Percentiles rank a stretch among this genome's conserved stretches.
phyloP scores from a whole-genome alignment of 1,284 basidiomycete genomes.

The Inonotus obliquus region DNA sequence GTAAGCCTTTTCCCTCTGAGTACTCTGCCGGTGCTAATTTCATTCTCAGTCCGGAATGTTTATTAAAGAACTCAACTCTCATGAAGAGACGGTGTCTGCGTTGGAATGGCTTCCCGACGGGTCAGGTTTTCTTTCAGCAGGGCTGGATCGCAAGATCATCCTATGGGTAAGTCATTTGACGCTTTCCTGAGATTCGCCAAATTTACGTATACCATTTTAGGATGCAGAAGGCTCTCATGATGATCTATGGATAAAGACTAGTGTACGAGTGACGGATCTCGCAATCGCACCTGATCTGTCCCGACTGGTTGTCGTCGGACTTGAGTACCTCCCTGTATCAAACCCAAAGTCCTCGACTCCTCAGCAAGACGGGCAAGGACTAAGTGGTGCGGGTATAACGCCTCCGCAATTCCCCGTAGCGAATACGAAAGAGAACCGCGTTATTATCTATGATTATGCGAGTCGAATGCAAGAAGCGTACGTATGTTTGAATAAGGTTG shows the following conservation, averaged over 20 bases:
- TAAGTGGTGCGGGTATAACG: slow-evolving; percentile 29
- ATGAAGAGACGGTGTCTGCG: slow-evolving; percentile 83
- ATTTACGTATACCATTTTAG: slow-evolving; percentile 34
- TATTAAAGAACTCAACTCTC: slow-evolving; percentile 60
- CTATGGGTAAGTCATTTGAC: slow-evolving; percentile 66
- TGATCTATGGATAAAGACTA: slow-evolving; percentile 66
- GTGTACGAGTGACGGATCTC: slow-evolving; percentile 86
- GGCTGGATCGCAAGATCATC: slow-evolving; percentile 83
- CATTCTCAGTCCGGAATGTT: slow-evolving; percentile 59
- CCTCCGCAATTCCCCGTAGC: slow-evolving; percentile 33
- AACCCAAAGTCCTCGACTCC: slow-evolving; percentile 28
- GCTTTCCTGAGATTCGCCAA: slow-evolving; percentile 12
- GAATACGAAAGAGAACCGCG: slow-evolving; percentile 49
- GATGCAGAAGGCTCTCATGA: slow-evolving; percentile 67
- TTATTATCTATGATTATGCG: slow-evolving; percentile 73
- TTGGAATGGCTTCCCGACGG: slow-evolving; percentile 88
- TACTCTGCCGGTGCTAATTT: not conserved
- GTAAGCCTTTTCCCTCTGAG: slow-evolving; percentile 37
- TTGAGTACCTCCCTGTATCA: slow-evolving; percentile 37
- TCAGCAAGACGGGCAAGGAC: slow-evolving; percentile 13
- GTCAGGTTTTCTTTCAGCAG: slow-evolving; percentile 86
- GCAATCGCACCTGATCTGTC: slow-evolving; percentile 83
- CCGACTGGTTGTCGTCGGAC: slow-evolving; percentile 80
- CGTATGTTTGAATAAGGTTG: slow-evolving; percentile 29
- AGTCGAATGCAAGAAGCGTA: slow-evolving; percentile 61